Base-by-base conservation (phyloP, 345 rosid species). In the Limnanthes douglasii region DNA sequence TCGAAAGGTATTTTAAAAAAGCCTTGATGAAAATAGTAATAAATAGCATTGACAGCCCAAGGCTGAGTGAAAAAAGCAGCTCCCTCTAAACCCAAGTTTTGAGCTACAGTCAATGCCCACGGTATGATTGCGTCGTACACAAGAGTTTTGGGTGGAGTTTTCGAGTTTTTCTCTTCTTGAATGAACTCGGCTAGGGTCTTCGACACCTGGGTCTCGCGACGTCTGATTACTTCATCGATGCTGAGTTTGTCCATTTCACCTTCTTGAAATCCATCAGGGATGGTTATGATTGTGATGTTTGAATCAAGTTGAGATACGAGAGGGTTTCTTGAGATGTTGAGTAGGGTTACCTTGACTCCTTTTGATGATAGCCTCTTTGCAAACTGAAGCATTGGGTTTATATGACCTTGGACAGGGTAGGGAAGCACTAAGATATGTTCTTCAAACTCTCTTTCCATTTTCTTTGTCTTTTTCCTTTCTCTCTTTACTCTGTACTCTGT, bases 11-110 rank as follows among this genome's bases (percentile, higher is more conserved):
- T 43, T 8, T 29, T 56, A 51, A 84, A 15, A 34, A 53, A 14
- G 15, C 73, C 69, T 3, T 17, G 32, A 8, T 57, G 57, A 42
- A 50, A 32, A n/a, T 44, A 34, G n/a, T 73, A 75, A 22, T 65
- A 72, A 3, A 84, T 21, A 30, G 54, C 78, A 60, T 78, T 48
- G 5, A 78, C 81, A 0, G 64, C 61, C 35, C 86, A 79, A 3
- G 62, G 37, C 21, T 79, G 86, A 2, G 95, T 79, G 21, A 84
- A 84, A 49, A 84, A 75, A 2, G 70, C 61, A 1, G 82, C 86
- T 0, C 52, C 79, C 4, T 24, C 10, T 3, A 78, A 15, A n/a
- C 70, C 78, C 1, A 61, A 61, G n/a, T 43, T 46, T 26, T 67
- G 64, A 19, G 81, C 75, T 8, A 79, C 60, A n/a, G 75, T 84